Conservation (phyloP, 176 grass and related monocot species). For the Avena insularis region DNA sequence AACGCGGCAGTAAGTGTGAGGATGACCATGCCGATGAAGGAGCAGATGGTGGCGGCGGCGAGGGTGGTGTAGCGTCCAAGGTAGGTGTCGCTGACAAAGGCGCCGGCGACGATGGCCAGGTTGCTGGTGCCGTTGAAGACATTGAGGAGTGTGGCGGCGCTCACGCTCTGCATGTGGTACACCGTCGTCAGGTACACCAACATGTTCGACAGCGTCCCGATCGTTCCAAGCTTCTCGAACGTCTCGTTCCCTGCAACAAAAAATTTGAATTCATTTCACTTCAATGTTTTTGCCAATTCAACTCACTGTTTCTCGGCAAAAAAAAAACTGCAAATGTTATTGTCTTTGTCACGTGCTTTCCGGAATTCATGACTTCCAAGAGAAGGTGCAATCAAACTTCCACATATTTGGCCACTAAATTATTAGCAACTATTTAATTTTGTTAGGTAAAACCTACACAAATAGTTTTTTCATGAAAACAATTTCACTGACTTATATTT, state of each 20-base stretch:
- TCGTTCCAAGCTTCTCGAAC: not conserved
- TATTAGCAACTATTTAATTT: too few species aligned
- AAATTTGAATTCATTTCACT: not conserved
- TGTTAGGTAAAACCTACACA: too few species aligned
- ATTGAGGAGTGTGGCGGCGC: not conserved
- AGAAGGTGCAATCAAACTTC: too few species aligned
- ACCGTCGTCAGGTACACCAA: not conserved
- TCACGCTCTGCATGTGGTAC: not conserved
- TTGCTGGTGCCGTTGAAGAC: not conserved
- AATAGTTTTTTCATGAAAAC: too few species aligned
- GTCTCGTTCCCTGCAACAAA: not conserved
- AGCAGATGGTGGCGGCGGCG: not conserved
- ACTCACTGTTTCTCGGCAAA: too few species aligned
- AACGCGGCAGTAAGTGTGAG: not conserved
- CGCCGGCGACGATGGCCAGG: not conserved
- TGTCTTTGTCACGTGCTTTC: too few species aligned
- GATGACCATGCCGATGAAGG: constrained; percentile 6
- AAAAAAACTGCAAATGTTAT: too few species aligned
- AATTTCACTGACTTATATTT: too few species aligned
- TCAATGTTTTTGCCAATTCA: not conserved
- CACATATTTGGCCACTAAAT: too few species aligned
- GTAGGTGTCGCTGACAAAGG: not conserved
- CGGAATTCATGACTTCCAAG: too few species aligned
- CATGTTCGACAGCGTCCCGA: not conserved
- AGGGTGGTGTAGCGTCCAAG: not conserved